Evolutionary conservation across 2,329 filamentous ascomycete species (phyloP).

Genomic region (Fusarium bactridioides): DNA sequence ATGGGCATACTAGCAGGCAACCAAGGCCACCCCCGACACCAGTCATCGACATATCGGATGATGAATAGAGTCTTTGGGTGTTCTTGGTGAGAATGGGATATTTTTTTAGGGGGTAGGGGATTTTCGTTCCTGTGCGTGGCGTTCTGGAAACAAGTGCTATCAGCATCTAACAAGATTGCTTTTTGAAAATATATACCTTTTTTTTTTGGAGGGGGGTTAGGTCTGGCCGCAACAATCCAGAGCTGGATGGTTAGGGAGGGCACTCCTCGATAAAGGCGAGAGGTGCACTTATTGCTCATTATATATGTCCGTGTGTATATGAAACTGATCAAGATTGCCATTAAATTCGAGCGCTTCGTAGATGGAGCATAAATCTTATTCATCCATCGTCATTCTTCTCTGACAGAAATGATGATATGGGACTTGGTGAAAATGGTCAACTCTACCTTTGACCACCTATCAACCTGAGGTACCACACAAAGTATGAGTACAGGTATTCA

Average conservation of each 20-base stretch:
- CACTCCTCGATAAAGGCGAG: neutral
- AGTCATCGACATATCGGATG: conserved; percentile 44
- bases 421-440: neutral
- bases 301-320: neutral
- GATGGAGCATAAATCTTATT: neutral
- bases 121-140: neutral
- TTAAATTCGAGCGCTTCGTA: neutral
- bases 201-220: conserved; percentile 3
- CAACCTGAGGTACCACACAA: too few species aligned
- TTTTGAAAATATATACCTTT: conserved; percentile 31
- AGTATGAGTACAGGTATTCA: neutral
- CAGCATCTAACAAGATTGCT: conserved; percentile 12
- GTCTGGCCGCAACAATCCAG: neutral
- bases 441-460: neutral
- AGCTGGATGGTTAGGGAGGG: neutral
- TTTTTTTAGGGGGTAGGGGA: too few species aligned
- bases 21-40: conserved; percentile 19
- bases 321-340: neutral
- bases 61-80: conserved; percentile 15
- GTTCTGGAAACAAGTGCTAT: conserved; percentile 25
- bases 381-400: neutral
- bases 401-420: neutral
- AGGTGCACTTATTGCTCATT: neutral
- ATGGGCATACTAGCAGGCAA: conserved; percentile 1
- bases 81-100: neutral